Conservation (phyloP, 2,329 filamentous ascomycete species). For the Sporothrix pseudoabietina region DNA sequence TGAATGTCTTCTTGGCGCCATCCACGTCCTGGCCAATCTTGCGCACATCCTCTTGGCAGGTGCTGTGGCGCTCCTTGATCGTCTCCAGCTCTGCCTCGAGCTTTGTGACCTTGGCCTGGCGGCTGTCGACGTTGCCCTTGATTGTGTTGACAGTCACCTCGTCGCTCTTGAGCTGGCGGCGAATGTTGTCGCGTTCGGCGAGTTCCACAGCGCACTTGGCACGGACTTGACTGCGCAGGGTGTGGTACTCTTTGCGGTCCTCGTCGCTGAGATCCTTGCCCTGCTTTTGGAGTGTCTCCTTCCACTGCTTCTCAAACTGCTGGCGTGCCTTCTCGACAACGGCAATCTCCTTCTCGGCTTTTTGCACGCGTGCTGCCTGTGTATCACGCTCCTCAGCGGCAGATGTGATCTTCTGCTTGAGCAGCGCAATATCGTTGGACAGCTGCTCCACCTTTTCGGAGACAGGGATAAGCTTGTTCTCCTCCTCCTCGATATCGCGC, state of each 20-base stretch:
- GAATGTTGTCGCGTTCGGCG: constrained; percentile 80
- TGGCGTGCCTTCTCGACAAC: constrained; percentile 87
- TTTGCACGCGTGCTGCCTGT: constrained; percentile 68
- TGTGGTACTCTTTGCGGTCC: constrained; percentile 88
- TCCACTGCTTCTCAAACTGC: constrained; percentile 86
- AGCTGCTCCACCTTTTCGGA: constrained; percentile 89
- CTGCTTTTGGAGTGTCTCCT: constrained; percentile 79
- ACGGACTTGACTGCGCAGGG: constrained; percentile 80
- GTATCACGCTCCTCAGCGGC: constrained; percentile 76
- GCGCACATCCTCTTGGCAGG: constrained; percentile 64
- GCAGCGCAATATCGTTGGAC: constrained; percentile 67
- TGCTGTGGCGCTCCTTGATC: constrained; percentile 68
- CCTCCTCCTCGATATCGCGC: constrained; percentile 81
- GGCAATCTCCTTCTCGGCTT: constrained; percentile 77
- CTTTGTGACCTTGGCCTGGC: constrained; percentile 72
- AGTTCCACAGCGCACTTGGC: constrained; percentile 80
- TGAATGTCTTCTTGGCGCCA: constrained; percentile 86
- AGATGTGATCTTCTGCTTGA: constrained; percentile 67
- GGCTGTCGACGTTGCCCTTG: constrained; percentile 81
- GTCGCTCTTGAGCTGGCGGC: constrained; percentile 86
- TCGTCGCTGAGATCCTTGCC: constrained; percentile 82
- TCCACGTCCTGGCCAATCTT: constrained; percentile 77
- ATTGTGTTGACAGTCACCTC: constrained; percentile 87
- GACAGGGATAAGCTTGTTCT: constrained; percentile 83
- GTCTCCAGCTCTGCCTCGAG: constrained; percentile 70